Conservation (phyloP, 441 rosid species). For the Bruguiera hainesii region DNA sequence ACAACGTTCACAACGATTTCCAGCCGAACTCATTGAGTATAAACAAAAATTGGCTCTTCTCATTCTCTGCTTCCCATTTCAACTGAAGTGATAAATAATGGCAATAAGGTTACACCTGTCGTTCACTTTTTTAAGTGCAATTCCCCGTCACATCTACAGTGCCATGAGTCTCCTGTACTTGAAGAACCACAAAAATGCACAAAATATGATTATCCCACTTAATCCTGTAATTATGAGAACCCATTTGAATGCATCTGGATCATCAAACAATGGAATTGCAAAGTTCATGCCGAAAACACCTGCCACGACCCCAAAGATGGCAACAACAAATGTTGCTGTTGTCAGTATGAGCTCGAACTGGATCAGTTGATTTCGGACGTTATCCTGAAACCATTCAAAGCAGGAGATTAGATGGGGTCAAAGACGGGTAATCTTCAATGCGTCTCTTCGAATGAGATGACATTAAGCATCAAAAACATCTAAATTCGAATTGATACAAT, state of each 20-base stretch:
- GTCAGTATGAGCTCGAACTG: slow-evolving; percentile 94
- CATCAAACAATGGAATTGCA: slow-evolving; percentile 55
- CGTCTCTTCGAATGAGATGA: no score
- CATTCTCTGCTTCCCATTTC: background rate
- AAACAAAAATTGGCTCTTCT: background rate
- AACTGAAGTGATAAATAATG: background rate
- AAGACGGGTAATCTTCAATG: no score
- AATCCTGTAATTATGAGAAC: slow-evolving; percentile 76
- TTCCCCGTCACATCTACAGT: slow-evolving; percentile 31
- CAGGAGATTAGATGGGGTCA: background rate
- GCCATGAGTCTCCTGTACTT: slow-evolving; percentile 91
- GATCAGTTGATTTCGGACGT: slow-evolving; percentile 92
- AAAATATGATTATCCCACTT: slow-evolving; percentile 55
- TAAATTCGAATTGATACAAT: no score
- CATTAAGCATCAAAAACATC: no score
- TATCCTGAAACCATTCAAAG: slow-evolving; percentile 52
- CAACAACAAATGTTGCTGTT: slow-evolving; percentile 91
- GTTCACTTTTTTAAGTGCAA: background rate
- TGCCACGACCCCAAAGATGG: slow-evolving; percentile 95
- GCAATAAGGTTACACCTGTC: background rate
- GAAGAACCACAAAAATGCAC: slow-evolving; percentile 86
- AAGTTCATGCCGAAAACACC: slow-evolving; percentile 98
- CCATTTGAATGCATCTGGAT: slow-evolving; percentile 78
- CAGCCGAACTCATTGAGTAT: no score
- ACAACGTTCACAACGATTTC: no score